A percentile compares a stretch with the other conserved stretches of the same genome.
Evolutionary conservation across 2,329 filamentous ascomycete species (phyloP).

Genomic region (Cryphonectria carpinicola): DNA sequence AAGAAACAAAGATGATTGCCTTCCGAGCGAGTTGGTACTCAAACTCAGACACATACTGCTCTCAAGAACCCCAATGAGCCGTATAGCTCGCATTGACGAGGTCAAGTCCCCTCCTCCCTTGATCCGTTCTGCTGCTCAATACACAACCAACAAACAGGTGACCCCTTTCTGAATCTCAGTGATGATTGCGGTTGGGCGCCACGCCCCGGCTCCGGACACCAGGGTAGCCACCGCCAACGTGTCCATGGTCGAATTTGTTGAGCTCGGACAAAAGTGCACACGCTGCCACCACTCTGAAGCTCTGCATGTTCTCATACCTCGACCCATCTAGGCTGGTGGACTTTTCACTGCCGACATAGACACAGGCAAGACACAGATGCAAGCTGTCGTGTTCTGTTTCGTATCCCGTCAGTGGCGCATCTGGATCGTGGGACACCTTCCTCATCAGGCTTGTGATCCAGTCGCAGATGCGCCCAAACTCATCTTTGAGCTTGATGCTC

Average conservation of each 20-base stretch:
- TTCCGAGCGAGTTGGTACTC: background rate
- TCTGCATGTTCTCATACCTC: constrained; percentile 31
- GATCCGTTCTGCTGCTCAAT: background rate
- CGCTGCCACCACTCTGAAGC: constrained; percentile 39
- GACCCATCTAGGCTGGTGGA: constrained; percentile 6
- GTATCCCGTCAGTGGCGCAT: constrained; percentile 19
- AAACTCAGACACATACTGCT: background rate
- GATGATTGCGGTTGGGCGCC: background rate
- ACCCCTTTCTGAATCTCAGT: background rate
- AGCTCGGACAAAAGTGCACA: constrained; percentile 38
- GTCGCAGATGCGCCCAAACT: constrained; percentile 51
- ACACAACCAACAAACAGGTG: background rate
- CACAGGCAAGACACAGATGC: constrained; percentile 39
- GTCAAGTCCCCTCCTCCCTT: background rate
- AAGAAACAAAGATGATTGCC: too few relatives aligned
- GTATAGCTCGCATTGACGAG: background rate
- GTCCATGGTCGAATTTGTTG: constrained; percentile 11
- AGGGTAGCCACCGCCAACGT: constrained; percentile 9
- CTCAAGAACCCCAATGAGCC: background rate
- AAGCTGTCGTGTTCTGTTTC: constrained; percentile 31
- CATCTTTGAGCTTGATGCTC: constrained; percentile 55
- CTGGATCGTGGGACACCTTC: constrained; percentile 11
- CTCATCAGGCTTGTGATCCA: constrained; percentile 45
- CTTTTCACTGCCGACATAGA: constrained; percentile 29
- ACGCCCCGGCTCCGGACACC: constrained; percentile 10